Conservation (phyloP, 306 rosid species). For the Urtica urens region DNA sequence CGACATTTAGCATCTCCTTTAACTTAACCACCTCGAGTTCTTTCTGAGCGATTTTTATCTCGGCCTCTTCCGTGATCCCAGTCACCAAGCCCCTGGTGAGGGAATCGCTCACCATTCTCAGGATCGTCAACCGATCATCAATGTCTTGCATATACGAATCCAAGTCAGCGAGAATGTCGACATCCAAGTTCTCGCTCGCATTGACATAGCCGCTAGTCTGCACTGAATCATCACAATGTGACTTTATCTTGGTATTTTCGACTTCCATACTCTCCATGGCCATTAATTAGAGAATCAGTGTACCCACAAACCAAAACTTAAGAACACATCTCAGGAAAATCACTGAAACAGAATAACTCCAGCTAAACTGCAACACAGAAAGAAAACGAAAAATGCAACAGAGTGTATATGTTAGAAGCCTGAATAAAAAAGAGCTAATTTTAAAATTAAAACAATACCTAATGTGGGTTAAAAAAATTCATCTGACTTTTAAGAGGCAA, state of each 20-base stretch:
- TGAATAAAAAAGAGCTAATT: neutral
- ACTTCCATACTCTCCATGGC: constrained; percentile 25
- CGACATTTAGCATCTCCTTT: constrained; percentile 34
- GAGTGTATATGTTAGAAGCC: neutral
- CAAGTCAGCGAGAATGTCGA: constrained; percentile 41
- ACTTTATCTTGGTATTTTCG: constrained; percentile 20
- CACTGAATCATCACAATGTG: constrained; percentile 13
- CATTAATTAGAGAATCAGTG: neutral
- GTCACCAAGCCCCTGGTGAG: constrained; percentile 67
- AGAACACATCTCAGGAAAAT: neutral
- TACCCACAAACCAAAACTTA: constrained; percentile 7
- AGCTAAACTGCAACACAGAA: neutral
- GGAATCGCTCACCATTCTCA: constrained; percentile 83
- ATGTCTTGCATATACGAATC: constrained; percentile 54
- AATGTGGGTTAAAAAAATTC: too few relatives aligned
- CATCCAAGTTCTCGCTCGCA: constrained; percentile 32
- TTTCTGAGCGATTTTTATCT: constrained; percentile 56
- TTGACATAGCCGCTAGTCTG: constrained; percentile 17
- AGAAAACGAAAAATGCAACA: neutral
- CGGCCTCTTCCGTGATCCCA: constrained; percentile 59
- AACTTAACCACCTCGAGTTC: constrained; percentile 52
- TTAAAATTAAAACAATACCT: too few relatives aligned
- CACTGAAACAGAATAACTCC: neutral
- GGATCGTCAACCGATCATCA: constrained; percentile 47
- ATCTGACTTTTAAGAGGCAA: neutral